These are phyloP conservation scores for Coemansia sp. DNA, from an alignment of 192 early-diverging fungal species.

Conservation along the genomic window DNA sequence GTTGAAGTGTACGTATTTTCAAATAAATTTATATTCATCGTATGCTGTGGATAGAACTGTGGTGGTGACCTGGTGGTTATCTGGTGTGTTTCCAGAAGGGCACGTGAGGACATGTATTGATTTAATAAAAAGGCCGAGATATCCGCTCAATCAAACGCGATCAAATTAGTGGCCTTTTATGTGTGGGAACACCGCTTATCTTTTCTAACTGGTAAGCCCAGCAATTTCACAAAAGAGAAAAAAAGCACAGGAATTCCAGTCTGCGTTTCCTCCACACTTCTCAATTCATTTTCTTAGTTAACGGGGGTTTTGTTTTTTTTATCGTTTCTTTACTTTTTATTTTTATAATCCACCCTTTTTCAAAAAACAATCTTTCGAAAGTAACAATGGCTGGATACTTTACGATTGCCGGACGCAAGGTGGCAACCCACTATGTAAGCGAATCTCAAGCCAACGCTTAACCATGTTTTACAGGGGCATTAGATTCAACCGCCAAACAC, in stretches of 20 bases:
- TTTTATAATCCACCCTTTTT: neutral
- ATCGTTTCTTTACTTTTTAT: neutral
- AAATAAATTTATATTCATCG: too few species aligned
- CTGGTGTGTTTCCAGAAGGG: neutral
- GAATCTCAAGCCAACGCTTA: too few species aligned
- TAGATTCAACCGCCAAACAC: neutral
- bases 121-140: neutral
- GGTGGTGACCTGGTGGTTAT: too few species aligned
- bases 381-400: constrained; percentile 48
- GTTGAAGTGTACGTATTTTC: too few species aligned
- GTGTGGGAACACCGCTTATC: neutral
- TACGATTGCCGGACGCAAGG: constrained; percentile 55
- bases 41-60: too few species aligned
- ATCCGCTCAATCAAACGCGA: neutral
- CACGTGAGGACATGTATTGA: neutral
- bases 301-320: neutral
- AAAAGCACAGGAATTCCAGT: too few species aligned
- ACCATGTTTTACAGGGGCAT: neutral
- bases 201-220: neutral
- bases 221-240: too few species aligned
- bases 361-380: neutral
- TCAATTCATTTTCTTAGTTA: neutral
- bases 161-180: neutral
- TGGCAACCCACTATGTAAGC: constrained; percentile 54
- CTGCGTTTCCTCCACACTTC: neutral